Evolutionary conservation across 2,329 filamentous ascomycete genomes (phyloP), one percentile per base, ranked within the genome.

Genomic region (Sphaerulina populicola): DNA sequence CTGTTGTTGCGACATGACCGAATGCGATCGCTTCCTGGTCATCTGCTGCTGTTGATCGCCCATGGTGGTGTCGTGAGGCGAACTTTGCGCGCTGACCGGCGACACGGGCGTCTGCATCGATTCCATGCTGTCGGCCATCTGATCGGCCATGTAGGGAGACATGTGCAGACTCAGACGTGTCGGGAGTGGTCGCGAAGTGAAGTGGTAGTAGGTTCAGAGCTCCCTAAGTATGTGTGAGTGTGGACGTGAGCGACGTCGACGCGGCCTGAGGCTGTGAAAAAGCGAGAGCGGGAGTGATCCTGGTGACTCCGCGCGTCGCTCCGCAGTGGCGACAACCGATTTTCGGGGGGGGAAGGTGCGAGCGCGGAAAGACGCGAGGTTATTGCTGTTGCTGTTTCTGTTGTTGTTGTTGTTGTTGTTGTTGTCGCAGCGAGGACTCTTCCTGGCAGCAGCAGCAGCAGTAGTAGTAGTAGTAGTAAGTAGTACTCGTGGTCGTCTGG

Each of bases 21-120:
- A 60, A 51, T 64, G 62, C 15, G 62, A 64, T 41, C 63, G 62
- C 48, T 65, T 65, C n/a, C 62, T 53, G 10, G 60, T 54, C 15
- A 45, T 37, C 30, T 53, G 55, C 39, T 60, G 52, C 33, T 59
- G 52, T 39, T 48, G 52, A 38, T 60, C 61, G 43, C 44, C 51
- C 53, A 62, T 59, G 9, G 47, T 44, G 18, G 47, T 53, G 37
- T 60, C 51, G 29, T 59, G 55, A 21, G 57, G 58, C 54, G 60
- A 58, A 21, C 60, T 54, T 7, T 55, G 58, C 38, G 57, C 47
- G 51, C 60, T 64, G 35, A 62, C 47, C 10, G 57, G 56, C 41
- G 61, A 61, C 30, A 58, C 55, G n/a, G 61, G 58, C 40, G 57
- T 53, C 39, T 60, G 56, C 56, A 62, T 60, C 38, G 48, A 55